Evolutionary conservation across 2,329 filamentous ascomycete species (phyloP).

Genomic region (Penicillium janthinellum): DNA sequence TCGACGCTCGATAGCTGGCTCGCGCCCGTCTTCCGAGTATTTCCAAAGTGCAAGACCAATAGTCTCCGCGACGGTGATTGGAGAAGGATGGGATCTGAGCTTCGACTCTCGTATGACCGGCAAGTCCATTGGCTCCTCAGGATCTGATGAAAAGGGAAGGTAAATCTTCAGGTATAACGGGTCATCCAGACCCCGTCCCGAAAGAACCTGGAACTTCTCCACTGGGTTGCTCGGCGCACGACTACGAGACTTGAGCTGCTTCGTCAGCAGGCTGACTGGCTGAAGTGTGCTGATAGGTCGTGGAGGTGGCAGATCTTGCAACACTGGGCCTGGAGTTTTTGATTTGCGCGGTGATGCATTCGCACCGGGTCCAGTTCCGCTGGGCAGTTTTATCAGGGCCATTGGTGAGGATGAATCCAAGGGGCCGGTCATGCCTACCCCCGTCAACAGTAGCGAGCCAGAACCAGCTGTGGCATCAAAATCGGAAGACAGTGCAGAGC

Average conservation of each 20-base stretch:
- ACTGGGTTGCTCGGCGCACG: slow-evolving; percentile 62
- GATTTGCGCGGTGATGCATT: slow-evolving; percentile 56
- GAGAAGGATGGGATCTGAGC: slow-evolving; percentile 50
- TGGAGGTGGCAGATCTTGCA: slow-evolving; percentile 62
- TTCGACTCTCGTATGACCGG: slow-evolving; percentile 59
- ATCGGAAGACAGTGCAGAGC: slow-evolving; percentile 55
- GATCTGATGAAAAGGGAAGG: slow-evolving; percentile 59
- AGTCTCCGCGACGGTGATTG: slow-evolving; percentile 62
- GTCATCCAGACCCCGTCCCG: slow-evolving; percentile 61
- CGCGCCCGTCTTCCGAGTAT: slow-evolving; percentile 60
- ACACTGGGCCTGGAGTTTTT: slow-evolving; percentile 48
- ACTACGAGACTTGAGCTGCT: slow-evolving; percentile 59
- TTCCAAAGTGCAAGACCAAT: slow-evolving; percentile 65
- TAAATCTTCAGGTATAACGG: slow-evolving; percentile 67
- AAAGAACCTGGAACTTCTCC: slow-evolving; percentile 61
- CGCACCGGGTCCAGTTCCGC: slow-evolving; percentile 34
- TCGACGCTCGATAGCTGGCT: slow-evolving; percentile 54
- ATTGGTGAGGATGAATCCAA: slow-evolving; percentile 55
- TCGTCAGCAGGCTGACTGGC: slow-evolving; percentile 60
- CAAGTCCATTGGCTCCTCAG: slow-evolving; percentile 60
- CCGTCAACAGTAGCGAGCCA: slow-evolving; percentile 56
- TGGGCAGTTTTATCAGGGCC: slow-evolving; percentile 45
- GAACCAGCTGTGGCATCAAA: slow-evolving; percentile 59
- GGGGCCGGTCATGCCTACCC: slow-evolving; percentile 47
- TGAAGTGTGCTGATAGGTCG: slow-evolving; percentile 62